These are phyloP conservation scores for Neofusicoccum umdonicola DNA, from an alignment of 2,329 filamentous ascomycete species.

Conservation along the genomic window DNA sequence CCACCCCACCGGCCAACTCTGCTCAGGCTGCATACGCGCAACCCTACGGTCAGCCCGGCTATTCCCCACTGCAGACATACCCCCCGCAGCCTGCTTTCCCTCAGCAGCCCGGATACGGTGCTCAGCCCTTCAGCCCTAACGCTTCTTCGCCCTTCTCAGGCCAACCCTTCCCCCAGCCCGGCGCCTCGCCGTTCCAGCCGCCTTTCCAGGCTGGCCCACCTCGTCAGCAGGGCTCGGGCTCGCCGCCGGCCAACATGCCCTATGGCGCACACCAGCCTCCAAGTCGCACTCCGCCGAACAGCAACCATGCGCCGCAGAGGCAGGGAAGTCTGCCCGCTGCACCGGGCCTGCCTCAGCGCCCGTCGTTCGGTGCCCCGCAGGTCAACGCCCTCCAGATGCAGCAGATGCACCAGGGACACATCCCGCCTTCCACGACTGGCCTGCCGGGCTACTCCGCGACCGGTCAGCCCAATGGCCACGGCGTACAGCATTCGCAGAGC, in stretches of 20 bases:
- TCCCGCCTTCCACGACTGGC: conserved; percentile 18
- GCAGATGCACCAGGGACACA: conserved; percentile 24
- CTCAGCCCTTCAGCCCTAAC: conserved; percentile 27
- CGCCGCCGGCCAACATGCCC: conserved; percentile 33
- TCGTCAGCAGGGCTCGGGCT: conserved; percentile 24
- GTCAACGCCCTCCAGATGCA: conserved; percentile 42
- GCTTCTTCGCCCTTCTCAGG: conserved; percentile 30
- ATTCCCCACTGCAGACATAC: conserved; percentile 17
- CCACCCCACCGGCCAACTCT: conserved; percentile 37
- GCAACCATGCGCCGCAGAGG: conserved; percentile 28
- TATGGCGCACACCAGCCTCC: conserved; percentile 42
- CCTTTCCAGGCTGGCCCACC: conserved; percentile 24
- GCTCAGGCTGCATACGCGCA: conserved; percentile 32
- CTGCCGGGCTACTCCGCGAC: conserved; percentile 15
- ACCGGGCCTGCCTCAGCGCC: conserved; percentile 60
- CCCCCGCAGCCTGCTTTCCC: conserved; percentile 19
- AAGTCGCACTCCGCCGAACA: conserved; percentile 37
- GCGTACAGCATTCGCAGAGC: background rate
- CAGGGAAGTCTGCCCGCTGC: conserved; percentile 56
- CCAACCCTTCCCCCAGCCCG: conserved; percentile 31
- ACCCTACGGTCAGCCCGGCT: conserved; percentile 39
- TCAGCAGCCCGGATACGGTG: conserved; percentile 20
- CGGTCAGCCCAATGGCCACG: conserved; percentile 37
- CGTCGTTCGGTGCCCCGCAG: conserved; percentile 55
- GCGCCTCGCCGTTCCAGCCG: conserved; percentile 26